A percentile compares a stretch with the other conserved stretches of the same genome.
Conservation (phyloP, 2,329 filamentous ascomycete species). For the Cryphonectria naterciae region DNA sequence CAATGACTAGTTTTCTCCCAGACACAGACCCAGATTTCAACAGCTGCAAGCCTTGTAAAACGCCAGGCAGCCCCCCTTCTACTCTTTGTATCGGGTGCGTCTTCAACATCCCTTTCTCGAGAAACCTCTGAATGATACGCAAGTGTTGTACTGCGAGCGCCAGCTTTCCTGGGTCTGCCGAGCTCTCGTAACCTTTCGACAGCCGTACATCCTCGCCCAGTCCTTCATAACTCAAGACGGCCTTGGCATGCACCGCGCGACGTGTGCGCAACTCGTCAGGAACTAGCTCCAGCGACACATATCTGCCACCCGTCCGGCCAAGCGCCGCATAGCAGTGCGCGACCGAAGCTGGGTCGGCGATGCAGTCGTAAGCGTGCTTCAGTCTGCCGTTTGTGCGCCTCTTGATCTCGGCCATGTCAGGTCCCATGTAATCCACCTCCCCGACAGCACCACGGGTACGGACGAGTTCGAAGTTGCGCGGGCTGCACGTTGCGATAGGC, state of each 20-base stretch:
- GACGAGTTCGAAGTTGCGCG: conserved; percentile 52
- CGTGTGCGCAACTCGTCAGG: not conserved
- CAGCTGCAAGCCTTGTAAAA: no score
- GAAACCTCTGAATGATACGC: no score
- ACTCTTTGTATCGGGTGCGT: no score
- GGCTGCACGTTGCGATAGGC: conserved; percentile 37
- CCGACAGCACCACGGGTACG: conserved; percentile 51
- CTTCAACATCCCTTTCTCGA: no score
- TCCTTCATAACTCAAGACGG: not conserved
- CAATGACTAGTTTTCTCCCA: no score
- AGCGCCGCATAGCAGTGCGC: conserved; percentile 47
- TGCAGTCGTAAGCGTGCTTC: conserved; percentile 52
- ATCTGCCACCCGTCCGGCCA: conserved; percentile 31
- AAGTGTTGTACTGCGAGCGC: no score
- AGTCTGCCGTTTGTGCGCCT: conserved; percentile 47
- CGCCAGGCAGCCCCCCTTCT: no score
- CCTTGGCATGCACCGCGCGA: not conserved
- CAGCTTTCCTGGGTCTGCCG: no score
- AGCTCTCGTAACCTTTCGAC: not conserved
- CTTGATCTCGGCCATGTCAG: conserved; percentile 46
- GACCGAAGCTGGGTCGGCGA: conserved; percentile 44
- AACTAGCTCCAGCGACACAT: conserved; percentile 29
- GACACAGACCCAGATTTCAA: no score
- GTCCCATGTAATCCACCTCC: conserved; percentile 55
- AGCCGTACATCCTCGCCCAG: no score